phyloP scores from a whole-genome alignment of 176 grass and related monocot genomes.

The Aechmea fasciata region DNA sequence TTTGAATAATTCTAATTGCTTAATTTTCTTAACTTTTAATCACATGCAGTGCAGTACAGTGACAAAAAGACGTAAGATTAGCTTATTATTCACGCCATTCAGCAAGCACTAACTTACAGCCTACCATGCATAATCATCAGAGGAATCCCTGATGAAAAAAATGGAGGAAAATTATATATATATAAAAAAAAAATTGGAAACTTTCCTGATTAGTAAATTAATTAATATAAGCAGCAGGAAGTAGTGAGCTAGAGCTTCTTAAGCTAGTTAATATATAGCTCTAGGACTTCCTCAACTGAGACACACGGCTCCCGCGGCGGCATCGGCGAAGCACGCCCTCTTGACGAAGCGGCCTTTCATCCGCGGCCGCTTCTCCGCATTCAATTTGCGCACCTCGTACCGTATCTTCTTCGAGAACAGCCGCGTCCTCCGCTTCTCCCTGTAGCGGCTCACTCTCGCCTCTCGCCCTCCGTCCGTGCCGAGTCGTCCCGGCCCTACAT shows the following conservation, averaged over 20 bases:
- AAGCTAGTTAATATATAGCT: not conserved
- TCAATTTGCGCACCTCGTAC: slow-evolving; percentile 96
- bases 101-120: not conserved
- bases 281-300: not conserved
- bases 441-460: slow-evolving; percentile 68
- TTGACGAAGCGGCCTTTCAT: slow-evolving; percentile 99
- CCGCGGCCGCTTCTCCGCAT: slow-evolving; percentile 90
- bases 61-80: not conserved
- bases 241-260: not conserved
- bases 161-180: not conserved
- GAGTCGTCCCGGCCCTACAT: slow-evolving; percentile 7
- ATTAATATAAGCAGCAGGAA: not conserved
- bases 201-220: not conserved
- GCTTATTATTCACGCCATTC: not conserved
- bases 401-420: slow-evolving; percentile 98
- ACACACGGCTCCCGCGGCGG: not conserved
- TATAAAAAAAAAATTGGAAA: not conserved
- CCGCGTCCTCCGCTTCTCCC: slow-evolving; percentile 92
- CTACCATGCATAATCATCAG: not conserved
- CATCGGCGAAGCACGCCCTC: slow-evolving; percentile 13
- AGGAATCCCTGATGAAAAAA: not conserved
- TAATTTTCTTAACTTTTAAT: no score
- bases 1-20: no score
- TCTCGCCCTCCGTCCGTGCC: slow-evolving; percentile 35
- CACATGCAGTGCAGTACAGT: no score